These are phyloP conservation scores for Pterulicium gracile DNA, from an alignment of 1,284 basidiomycete genomes.

Conservation along the genomic window DNA sequence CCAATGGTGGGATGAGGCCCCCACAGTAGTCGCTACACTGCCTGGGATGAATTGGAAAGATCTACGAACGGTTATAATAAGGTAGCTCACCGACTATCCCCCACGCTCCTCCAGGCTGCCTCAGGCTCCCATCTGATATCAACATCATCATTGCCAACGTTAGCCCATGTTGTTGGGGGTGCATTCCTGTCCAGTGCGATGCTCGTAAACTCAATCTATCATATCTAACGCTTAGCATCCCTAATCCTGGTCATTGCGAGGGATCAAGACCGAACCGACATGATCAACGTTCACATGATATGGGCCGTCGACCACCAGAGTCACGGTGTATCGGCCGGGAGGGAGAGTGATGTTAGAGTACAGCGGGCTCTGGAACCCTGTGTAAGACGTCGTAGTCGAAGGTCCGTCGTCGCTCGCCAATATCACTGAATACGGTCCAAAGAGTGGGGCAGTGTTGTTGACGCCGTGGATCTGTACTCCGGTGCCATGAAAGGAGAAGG, in stretches of 20 bases:
- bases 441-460: conserved; percentile 14
- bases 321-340: background rate
- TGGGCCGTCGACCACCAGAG: background rate
- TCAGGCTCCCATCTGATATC: conserved; percentile 10
- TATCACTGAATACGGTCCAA: conserved; percentile 22
- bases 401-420: conserved; percentile 15
- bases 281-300: background rate
- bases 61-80: too few relatives aligned
- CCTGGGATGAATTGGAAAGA: conserved; percentile 15
- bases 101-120: conserved; percentile 9
- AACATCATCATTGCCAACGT: conserved; percentile 7
- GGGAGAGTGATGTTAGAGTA: background rate
- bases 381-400: background rate
- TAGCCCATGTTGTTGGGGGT: conserved; percentile 3
- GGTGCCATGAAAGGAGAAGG: conserved; percentile 24
- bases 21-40: too few relatives aligned
- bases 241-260: background rate
- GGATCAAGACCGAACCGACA: background rate
- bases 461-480: conserved; percentile 23
- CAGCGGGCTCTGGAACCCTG: background rate
- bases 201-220: conserved; percentile 9
- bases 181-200: conserved; percentile 4
- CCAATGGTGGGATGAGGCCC: conserved; percentile 17
- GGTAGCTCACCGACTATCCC: conserved; percentile 1
- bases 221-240: conserved; percentile 7